Conservation (phyloP, 2,329 filamentous ascomycete species). For the Thelonectria olida region DNA sequence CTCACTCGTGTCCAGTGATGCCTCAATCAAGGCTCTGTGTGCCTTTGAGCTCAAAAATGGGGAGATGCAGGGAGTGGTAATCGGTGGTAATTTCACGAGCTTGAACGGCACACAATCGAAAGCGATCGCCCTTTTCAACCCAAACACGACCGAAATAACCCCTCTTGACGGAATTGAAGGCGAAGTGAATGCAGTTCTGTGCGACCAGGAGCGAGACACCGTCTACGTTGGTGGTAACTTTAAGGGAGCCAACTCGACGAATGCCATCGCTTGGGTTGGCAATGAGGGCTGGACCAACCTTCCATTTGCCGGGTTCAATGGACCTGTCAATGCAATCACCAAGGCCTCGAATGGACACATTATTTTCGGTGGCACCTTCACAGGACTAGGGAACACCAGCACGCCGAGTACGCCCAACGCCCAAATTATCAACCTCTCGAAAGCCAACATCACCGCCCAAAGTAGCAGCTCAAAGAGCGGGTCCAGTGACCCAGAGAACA, state of each 20-base stretch:
- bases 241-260: slow-evolving; percentile 80
- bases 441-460: slow-evolving; percentile 76
- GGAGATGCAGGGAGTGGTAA: slow-evolving; percentile 75
- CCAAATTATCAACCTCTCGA: slow-evolving; percentile 85
- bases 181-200: slow-evolving; percentile 82
- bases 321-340: slow-evolving; percentile 85
- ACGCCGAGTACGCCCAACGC: slow-evolving; percentile 72
- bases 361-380: slow-evolving; percentile 91
- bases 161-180: slow-evolving; percentile 85
- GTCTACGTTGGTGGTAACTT: slow-evolving; percentile 95
- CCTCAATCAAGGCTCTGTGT: slow-evolving; percentile 89
- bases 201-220: slow-evolving; percentile 78
- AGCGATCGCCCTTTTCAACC: slow-evolving; percentile 84
- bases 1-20: slow-evolving; percentile 79
- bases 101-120: slow-evolving; percentile 79
- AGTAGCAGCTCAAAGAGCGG: slow-evolving; percentile 69
- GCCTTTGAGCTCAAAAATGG: slow-evolving; percentile 74
- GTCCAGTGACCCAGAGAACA: slow-evolving; percentile 79
- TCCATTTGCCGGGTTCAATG: slow-evolving; percentile 94
- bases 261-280: slow-evolving; percentile 84
- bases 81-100: slow-evolving; percentile 96
- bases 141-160: slow-evolving; percentile 73
- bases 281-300: slow-evolving; percentile 78
- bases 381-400: slow-evolving; percentile 83
- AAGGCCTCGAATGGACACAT: slow-evolving; percentile 85